These are phyloP conservation scores for Somion occarium DNA, from an alignment of 1,284 basidiomycete species.

Conservation along the genomic window DNA sequence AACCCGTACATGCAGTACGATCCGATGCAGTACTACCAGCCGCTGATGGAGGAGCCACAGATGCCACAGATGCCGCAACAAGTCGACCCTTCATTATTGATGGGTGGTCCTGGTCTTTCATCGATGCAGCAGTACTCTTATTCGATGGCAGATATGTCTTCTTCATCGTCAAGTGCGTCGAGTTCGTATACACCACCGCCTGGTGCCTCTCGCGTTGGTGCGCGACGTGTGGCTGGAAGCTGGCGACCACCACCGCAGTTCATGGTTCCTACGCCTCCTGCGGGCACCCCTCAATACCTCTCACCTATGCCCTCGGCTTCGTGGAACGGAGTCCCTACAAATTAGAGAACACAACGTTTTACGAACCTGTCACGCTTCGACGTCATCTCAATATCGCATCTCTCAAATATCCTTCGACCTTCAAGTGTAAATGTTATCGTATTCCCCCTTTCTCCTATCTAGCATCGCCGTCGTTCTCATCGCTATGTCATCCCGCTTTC, in stretches of 20 bases:
- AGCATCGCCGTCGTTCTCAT: neutral
- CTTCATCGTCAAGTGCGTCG: neutral
- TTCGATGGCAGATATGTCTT: neutral
- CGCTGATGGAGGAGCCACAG: neutral
- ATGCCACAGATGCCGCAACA: neutral
- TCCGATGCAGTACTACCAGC: neutral
- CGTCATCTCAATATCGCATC: neutral
- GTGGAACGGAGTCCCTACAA: neutral
- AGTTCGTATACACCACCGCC: neutral
- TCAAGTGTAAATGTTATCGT: neutral
- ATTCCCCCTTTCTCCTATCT: neutral
- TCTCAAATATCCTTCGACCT: neutral
- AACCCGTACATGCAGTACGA: neutral
- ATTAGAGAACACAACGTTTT: neutral
- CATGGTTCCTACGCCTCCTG: neutral
- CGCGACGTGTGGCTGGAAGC: slow-evolving; percentile 2
- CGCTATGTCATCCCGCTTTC: neutral
- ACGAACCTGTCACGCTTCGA: neutral
- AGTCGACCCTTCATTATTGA: neutral
- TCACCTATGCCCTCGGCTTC: neutral
- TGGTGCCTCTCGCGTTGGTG: neutral
- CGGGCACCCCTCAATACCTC: neutral
- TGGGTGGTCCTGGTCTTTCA: neutral
- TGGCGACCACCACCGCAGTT: slow-evolving; percentile 1
- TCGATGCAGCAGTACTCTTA: neutral